Percentiles rank a stretch among this genome's conserved stretches.
These are phyloP conservation scores for Calonectria crousiana DNA, from an alignment of 2,329 filamentous ascomycete species.

Conservation along the genomic window DNA sequence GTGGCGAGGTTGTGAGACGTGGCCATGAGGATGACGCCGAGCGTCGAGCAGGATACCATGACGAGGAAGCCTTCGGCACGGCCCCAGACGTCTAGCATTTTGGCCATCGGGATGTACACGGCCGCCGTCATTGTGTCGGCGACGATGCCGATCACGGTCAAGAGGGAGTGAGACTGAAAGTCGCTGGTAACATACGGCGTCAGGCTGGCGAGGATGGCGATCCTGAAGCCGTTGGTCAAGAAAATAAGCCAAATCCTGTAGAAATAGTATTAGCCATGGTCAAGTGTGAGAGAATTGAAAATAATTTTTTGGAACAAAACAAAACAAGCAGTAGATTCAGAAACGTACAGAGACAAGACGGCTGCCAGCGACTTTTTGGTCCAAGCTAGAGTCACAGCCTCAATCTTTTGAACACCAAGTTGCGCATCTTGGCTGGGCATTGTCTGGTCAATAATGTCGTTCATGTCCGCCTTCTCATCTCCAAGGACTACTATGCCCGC, in stretches of 20 bases:
- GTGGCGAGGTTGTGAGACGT: conserved; percentile 56
- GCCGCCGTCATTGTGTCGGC: conserved; percentile 67
- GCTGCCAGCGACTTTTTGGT: conserved; percentile 50
- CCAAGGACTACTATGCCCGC: background rate
- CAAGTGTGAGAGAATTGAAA: too few species aligned
- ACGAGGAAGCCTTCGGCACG: conserved; percentile 70
- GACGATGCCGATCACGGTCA: conserved; percentile 66
- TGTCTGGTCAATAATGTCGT: conserved; percentile 22
- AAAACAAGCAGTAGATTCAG: background rate
- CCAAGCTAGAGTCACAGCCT: conserved; percentile 57
- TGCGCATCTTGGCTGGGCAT: conserved; percentile 45
- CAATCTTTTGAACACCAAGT: conserved; percentile 54
- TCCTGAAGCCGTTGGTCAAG: conserved; percentile 63
- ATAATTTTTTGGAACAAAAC: background rate
- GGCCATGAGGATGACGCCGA: conserved; percentile 72
- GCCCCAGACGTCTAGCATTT: conserved; percentile 73
- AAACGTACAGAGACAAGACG: conserved; percentile 49
- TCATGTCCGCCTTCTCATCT: conserved; percentile 35
- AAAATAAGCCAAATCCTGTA: conserved; percentile 61
- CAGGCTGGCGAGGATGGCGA: conserved; percentile 56
- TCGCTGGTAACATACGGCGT: conserved; percentile 63
- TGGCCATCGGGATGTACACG: conserved; percentile 71
- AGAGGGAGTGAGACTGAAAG: conserved; percentile 65
- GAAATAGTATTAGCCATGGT: conserved; percentile 4
- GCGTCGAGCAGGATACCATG: conserved; percentile 62